Evolutionary conservation across 202 grass and related monocot species (phyloP).

Genomic region (Setaria viridis): DNA sequence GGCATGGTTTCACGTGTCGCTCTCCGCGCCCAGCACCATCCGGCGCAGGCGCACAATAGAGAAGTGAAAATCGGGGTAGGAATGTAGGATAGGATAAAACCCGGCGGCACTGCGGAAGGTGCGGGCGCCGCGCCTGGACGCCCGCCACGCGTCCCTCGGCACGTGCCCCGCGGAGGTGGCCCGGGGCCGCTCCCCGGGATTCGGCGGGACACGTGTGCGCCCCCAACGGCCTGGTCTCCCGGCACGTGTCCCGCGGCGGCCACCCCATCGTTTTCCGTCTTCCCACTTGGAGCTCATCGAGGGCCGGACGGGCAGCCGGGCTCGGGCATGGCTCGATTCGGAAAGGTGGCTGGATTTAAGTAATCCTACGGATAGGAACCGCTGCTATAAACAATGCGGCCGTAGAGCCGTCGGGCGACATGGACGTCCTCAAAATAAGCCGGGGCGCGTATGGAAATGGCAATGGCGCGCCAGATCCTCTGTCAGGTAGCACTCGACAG

Average conservation of each 20-base stretch:
- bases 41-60: no score
- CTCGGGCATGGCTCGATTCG: constrained; percentile 6
- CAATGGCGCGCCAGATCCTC: not conserved
- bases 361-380: not conserved
- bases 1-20: constrained; percentile 36
- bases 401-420: not conserved
- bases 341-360: constrained; percentile 21
- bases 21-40: not conserved
- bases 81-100: not conserved
- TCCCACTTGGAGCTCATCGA: not conserved
- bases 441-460: constrained; percentile 24
- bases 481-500: constrained; percentile 1
- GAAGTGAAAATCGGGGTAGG: not conserved
- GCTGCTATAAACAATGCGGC: not conserved
- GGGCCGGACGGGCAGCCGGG: not conserved
- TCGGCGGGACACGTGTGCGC: constrained; percentile 36
- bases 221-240: not conserved
- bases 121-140: not conserved
- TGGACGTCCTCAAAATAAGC: not conserved
- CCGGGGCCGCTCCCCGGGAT: not conserved
- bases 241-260: constrained; percentile 2
- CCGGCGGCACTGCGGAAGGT: not conserved
- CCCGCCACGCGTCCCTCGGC: constrained; percentile 33
- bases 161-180: constrained; percentile 17
- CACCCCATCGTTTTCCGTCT: not conserved